Base-by-base conservation (phyloP, 1,139 yeast genomes). In the Protomyces inouyei region DNA sequence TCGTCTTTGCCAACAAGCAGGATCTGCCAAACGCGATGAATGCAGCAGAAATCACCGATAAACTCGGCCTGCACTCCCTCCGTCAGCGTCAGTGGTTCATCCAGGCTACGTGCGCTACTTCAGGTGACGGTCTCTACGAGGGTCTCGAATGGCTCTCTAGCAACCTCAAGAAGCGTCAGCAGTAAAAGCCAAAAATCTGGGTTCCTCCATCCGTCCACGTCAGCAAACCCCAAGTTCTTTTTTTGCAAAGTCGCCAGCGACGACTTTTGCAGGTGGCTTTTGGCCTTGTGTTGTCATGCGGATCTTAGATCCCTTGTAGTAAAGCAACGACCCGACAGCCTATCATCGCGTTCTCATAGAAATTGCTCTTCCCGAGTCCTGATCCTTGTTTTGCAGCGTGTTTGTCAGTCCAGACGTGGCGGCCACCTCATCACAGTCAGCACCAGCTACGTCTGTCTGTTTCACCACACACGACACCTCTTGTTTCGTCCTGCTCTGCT, bases 51-150 rank as follows among this genome's bases (percentile, higher is more conserved):
- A 88, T 89, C 77, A 88, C 96, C 73, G 96, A 88, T 80, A 88
- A 88, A 80, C 84, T 88, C 75, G 96, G 96, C 72, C 85, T 89
- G 76, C 95, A 88, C 79, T 87, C 95, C 65, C 85, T 89, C 77
- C 86, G 95, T 82, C 92, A 88, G 80, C 87, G 96, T 78, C 93
- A 95, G 73, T 89, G 96, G 96, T 89, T 87, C 80, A 89, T 89
- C 76, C 96, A 89, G 80, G 88, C 96, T 71, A 86, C 96, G 69
- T 89, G 96, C 80, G 96, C 96, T 71, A 89, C 96, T 69, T 85
- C 95, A 69, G 96, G 96, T 80, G 96, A 88, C 77, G 96, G 71
- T 55, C 83, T 89, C 77, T 88, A 88, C 79, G 96, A 89, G 79
- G 96, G 96, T 83, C 84, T 88, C 79, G 95, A 88, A 80, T 88